Conservation (phyloP, 495 filamentous ascomycete genomes). For the Aspergillus funiculosus region DNA sequence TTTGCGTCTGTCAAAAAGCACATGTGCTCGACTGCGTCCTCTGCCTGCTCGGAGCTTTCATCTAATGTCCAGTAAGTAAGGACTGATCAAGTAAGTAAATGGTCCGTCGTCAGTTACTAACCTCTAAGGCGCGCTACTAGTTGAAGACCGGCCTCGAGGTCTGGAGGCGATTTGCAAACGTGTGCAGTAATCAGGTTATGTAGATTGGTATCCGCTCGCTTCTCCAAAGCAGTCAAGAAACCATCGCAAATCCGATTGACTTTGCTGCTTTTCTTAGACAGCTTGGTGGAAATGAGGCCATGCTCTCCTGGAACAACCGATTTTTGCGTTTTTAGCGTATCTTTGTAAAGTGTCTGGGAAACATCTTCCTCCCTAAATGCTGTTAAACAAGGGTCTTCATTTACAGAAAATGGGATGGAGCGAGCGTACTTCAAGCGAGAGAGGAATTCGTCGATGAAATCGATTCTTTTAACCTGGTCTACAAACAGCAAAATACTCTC, state of each 20-base stretch:
- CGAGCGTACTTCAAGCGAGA: slow-evolving; percentile 71
- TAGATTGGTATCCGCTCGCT: slow-evolving; percentile 60
- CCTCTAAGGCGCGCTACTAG: slow-evolving; percentile 69
- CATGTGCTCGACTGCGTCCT: slow-evolving; percentile 88
- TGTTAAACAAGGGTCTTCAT: neutral
- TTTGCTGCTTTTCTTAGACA: slow-evolving; percentile 47
- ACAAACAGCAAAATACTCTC: slow-evolving; percentile 68
- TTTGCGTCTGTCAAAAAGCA: slow-evolving; percentile 95
- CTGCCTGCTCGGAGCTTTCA: slow-evolving; percentile 60
- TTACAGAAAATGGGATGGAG: neutral
- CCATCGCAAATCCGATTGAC: slow-evolving; percentile 87
- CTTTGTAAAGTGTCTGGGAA: slow-evolving; percentile 85
- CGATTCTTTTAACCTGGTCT: slow-evolving; percentile 76
- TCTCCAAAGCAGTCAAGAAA: slow-evolving; percentile 61
- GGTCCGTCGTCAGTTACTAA: slow-evolving; percentile 28
- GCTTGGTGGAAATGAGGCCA: slow-evolving; percentile 6
- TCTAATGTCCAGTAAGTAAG: slow-evolving; percentile 33
- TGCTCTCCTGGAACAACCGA: slow-evolving; percentile 12
- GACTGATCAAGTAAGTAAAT: neutral
- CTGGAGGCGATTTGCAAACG: slow-evolving; percentile 86
- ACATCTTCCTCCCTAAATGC: slow-evolving; percentile 79
- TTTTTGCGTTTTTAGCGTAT: slow-evolving; percentile 53
- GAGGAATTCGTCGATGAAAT: slow-evolving; percentile 86
- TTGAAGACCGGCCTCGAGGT: slow-evolving; percentile 77
- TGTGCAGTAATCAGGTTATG: slow-evolving; percentile 94